phyloP scores from a whole-genome alignment of 2,329 filamentous ascomycete genomes.

The Fusarium subglutinans region DNA sequence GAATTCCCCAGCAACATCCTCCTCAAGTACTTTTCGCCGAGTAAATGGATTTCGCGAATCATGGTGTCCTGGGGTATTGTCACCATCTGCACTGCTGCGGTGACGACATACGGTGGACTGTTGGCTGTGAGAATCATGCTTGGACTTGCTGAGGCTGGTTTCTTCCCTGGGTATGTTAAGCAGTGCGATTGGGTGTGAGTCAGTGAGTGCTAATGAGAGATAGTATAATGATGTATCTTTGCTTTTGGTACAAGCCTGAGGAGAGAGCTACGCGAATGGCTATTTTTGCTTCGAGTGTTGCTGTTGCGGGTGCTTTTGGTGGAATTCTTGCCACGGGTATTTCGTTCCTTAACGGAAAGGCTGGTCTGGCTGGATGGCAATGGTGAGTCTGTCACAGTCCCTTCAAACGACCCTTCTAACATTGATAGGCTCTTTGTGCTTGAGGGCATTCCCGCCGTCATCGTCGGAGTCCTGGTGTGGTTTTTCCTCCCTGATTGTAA shows the following conservation, averaged over 20 bases:
- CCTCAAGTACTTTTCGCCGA: constrained; percentile 49
- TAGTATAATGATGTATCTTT: constrained; percentile 63
- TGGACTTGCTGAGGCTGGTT: constrained; percentile 61
- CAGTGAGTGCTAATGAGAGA: not conserved
- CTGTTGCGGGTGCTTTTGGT: constrained; percentile 68
- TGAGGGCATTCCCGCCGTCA: constrained; percentile 47
- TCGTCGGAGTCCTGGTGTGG: constrained; percentile 46
- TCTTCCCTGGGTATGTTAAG: constrained; percentile 54
- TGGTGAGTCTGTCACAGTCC: constrained; percentile 6
- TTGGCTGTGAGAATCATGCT: constrained; percentile 60
- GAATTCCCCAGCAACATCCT: constrained; percentile 48
- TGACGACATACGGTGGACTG: constrained; percentile 58
- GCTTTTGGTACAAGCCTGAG: constrained; percentile 70
- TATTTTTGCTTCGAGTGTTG: constrained; percentile 67
- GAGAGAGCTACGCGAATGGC: constrained; percentile 68
- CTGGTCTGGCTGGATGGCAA: constrained; percentile 64
- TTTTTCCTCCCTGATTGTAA: constrained; percentile 46
- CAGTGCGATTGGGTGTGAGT: accelerated
- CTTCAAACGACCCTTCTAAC: not conserved
- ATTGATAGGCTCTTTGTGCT: constrained; percentile 68
- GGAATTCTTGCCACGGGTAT: constrained; percentile 66
- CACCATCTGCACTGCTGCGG: constrained; percentile 58
- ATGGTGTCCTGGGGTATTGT: constrained; percentile 61
- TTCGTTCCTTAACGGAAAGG: constrained; percentile 56
- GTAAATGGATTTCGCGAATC: constrained; percentile 49